Percentiles rank a stretch among this genome's conserved stretches.
These are phyloP conservation scores for Stramenopiles sp. DNA, from an alignment of 352 stramenopile genomes.

Conservation along the genomic window DNA sequence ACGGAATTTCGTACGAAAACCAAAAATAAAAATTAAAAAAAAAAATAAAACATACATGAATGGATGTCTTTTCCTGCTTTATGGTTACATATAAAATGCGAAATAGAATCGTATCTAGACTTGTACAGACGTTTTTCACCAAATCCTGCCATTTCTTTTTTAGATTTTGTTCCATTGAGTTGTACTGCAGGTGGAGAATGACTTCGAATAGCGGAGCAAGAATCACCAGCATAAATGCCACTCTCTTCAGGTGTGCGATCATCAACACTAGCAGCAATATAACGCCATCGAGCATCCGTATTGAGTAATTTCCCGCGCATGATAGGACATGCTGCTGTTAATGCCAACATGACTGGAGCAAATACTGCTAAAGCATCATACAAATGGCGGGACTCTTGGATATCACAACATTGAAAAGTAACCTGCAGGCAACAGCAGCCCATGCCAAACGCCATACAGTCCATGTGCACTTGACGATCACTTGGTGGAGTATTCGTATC, in stretches of 20 bases:
- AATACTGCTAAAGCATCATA: slow-evolving; percentile 97
- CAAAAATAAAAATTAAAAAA: too few relatives aligned
- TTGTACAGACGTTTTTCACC: slow-evolving; percentile 71
- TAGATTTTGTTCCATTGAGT: too few relatives aligned
- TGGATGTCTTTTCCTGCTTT: too few relatives aligned
- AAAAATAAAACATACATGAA: too few relatives aligned
- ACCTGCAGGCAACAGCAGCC: slow-evolving; percentile 94
- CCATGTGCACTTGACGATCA: slow-evolving; percentile 64
- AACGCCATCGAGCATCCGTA: slow-evolving; percentile 64
- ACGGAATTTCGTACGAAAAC: too few relatives aligned
- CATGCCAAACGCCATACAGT: slow-evolving; percentile 99
- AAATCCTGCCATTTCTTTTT: too few relatives aligned
- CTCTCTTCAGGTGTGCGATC: slow-evolving; percentile 30
- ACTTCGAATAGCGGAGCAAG: too few relatives aligned
- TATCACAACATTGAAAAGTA: slow-evolving; percentile 54
- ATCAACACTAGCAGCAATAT: slow-evolving; percentile 85
- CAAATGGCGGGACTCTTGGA: slow-evolving; percentile 86
- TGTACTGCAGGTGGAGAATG: too few relatives aligned
- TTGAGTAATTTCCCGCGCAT: slow-evolving; percentile 57
- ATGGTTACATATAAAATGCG: slow-evolving; percentile 17
- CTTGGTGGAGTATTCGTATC: slow-evolving; percentile 25
- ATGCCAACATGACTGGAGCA: slow-evolving; percentile 81
- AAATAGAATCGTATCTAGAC: slow-evolving; percentile 45
- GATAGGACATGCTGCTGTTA: slow-evolving; percentile 90
- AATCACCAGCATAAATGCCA: too few relatives aligned